Evolutionary conservation across 1,284 basidiomycete genomes (phyloP), one percentile per base, ranked within the genome.

Genomic region (Tilletia caries): DNA sequence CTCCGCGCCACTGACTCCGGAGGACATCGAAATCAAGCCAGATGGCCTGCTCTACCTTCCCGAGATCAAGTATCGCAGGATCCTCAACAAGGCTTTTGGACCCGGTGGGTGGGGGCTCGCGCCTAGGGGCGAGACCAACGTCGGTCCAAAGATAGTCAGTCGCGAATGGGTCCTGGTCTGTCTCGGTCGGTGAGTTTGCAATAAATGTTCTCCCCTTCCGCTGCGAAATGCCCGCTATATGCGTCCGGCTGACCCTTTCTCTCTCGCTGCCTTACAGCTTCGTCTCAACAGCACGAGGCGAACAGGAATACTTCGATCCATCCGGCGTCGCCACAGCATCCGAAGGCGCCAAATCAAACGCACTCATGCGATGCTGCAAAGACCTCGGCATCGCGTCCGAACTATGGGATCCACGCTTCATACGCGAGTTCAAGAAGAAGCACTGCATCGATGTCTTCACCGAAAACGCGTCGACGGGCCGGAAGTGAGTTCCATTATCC

Each of bases 101-200:
- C 95, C 95, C 5, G 95, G 95, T 15, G 95, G 91, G 2, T 98
- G 95, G 95, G 95, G 95, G 23, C 88, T 98, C 68, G 95, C 94
- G 15, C 95, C 95, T 2, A 88, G 95, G 27, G 91, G 91, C 64
- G 92, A 95, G 84, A 94, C 92, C 12, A 92, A 93, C 77, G 78
- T 83, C 0, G 76, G 76, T 1, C 90, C 91, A 5, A 91, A 89
- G 81, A 88, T 95, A 64, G 94, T 98, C 50, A 93, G 91, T 79
- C 86, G 95, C 70, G 95, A 98, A 83, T 98, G 96, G 86, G 95
- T 91, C 0, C 88, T 98, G 32, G 91, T 98, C 25, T 97, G 94
- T 82, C 88, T 94, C 37, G 95, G 95, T 67, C 86, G 94, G 92
- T 92, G 64, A 74, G 88, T 74, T 1, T 13, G 12, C 48, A 50